Conservation (phyloP, 1,284 basidiomycete genomes). For the Tilletia setariae region DNA sequence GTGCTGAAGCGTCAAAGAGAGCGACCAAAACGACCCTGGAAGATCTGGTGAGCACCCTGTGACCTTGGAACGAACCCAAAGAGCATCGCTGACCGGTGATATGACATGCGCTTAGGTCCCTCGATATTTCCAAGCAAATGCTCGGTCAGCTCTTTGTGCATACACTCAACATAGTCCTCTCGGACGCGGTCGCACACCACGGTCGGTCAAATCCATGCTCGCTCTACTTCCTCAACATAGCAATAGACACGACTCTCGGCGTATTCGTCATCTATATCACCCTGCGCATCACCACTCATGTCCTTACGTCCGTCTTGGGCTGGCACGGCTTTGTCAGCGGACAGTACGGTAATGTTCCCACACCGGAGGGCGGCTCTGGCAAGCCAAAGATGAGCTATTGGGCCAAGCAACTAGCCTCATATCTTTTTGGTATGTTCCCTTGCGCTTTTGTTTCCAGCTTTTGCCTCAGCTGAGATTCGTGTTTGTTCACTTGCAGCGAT, state of each 20-base stretch:
- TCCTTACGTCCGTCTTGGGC: slow-evolving; percentile 67
- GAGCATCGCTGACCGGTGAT: background rate
- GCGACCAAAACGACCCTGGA: slow-evolving; percentile 78
- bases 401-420: slow-evolving; percentile 78
- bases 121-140: slow-evolving; percentile 66
- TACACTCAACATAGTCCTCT: slow-evolving; percentile 71
- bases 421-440: slow-evolving; percentile 64
- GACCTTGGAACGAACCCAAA: background rate
- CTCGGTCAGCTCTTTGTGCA: slow-evolving; percentile 88
- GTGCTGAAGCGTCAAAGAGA: slow-evolving; percentile 86
- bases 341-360: slow-evolving; percentile 66
- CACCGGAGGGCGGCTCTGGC: slow-evolving; percentile 9
- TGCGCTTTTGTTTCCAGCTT: slow-evolving; percentile 54
- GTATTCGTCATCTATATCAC: slow-evolving; percentile 78
- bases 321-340: slow-evolving; percentile 80
- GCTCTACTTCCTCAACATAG: slow-evolving; percentile 84
- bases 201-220: slow-evolving; percentile 42
- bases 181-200: slow-evolving; percentile 32
- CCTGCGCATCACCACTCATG: slow-evolving; percentile 67
- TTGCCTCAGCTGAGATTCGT: background rate
- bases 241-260: slow-evolving; percentile 89
- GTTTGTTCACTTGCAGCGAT: background rate
- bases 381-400: slow-evolving; percentile 61
- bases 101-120: background rate
- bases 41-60: slow-evolving; percentile 69